phyloP scores from a whole-genome alignment of 1,139 yeast species.

The Candida frijolesensis region DNA sequence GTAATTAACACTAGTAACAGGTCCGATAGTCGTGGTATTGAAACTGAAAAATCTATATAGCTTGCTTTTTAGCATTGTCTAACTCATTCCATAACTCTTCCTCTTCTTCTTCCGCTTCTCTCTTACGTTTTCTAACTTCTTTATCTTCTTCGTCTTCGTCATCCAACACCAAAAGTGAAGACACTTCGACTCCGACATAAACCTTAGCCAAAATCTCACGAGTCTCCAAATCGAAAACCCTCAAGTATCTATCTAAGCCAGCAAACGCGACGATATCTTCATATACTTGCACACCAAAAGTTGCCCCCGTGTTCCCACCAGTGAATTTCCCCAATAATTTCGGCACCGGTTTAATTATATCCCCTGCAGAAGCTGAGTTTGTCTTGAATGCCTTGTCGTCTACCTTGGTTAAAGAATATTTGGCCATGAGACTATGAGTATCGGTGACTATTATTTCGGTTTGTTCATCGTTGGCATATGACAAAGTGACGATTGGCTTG shows the following conservation, averaged over 20 bases:
- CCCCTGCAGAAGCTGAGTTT: slow-evolving; percentile 49
- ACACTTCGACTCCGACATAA: slow-evolving; percentile 74
- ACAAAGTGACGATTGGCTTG: slow-evolving; percentile 46
- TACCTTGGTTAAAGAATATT: slow-evolving; percentile 45
- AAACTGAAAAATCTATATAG: slow-evolving; percentile 19
- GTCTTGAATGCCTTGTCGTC: slow-evolving; percentile 41
- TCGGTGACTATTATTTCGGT: slow-evolving; percentile 56
- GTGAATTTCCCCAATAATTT: slow-evolving; percentile 45
- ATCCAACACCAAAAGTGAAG: slow-evolving; percentile 54
- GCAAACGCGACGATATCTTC: slow-evolving; percentile 55
- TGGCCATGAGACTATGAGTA: slow-evolving; percentile 55
- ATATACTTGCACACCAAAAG: slow-evolving; percentile 30
- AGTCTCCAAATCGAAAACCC: slow-evolving; percentile 66
- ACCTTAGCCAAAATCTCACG: slow-evolving; percentile 70
- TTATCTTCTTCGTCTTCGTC: slow-evolving; percentile 40
- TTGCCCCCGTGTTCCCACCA: slow-evolving; percentile 52
- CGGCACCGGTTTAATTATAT: slow-evolving; percentile 38
- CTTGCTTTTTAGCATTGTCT: slow-evolving; percentile 24
- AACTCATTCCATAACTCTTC: slow-evolving; percentile 45
- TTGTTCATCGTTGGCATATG: slow-evolving; percentile 33
- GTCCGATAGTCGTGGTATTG: slow-evolving; percentile 23
- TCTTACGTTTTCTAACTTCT: slow-evolving; percentile 23
- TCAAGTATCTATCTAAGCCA: slow-evolving; percentile 82
- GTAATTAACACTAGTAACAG: slow-evolving; percentile 71
- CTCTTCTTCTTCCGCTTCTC: slow-evolving; percentile 29